phyloP scores from a whole-genome alignment of 306 rosid genomes.

The Malus asiatica region DNA sequence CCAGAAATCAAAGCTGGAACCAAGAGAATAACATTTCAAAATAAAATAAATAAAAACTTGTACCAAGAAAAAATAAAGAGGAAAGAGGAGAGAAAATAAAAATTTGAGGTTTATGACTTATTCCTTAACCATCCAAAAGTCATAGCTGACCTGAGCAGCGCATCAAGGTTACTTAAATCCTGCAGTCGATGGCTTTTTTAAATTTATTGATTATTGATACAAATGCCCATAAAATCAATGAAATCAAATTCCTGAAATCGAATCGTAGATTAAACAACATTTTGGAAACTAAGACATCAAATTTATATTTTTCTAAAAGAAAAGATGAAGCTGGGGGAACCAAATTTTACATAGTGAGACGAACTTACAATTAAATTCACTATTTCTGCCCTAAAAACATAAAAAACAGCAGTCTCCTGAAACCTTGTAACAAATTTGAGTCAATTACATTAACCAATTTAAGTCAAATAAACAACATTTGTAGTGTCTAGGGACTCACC shows the following conservation, averaged over 20 bases:
- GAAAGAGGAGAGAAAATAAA: conserved; percentile 5
- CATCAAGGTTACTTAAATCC: conserved; percentile 95
- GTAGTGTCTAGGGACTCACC: conserved; percentile 24
- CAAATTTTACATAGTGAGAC: background rate
- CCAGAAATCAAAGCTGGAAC: conserved; percentile 20
- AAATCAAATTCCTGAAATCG: conserved; percentile 8
- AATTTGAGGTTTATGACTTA: no score
- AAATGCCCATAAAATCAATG: conserved; percentile 10
- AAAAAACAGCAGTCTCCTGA: no score
- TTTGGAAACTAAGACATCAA: background rate
- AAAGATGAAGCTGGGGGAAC: background rate
- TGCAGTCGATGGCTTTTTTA: conserved; percentile 32
- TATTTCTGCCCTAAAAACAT: background rate
- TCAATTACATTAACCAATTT: background rate
- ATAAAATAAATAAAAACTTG: background rate
- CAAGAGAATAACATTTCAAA: background rate
- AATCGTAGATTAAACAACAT: background rate
- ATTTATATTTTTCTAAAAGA: background rate
- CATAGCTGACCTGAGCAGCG: conserved; percentile 78
- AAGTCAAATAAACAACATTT: background rate
- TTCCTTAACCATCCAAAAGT: conserved; percentile 86
- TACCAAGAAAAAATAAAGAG: background rate
- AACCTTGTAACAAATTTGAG: no score
- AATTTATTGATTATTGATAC: conserved; percentile 19
- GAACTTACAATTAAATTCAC: background rate